Conservation (phyloP, 2,329 filamentous ascomycete species). For the Aureobasidium musti region DNA sequence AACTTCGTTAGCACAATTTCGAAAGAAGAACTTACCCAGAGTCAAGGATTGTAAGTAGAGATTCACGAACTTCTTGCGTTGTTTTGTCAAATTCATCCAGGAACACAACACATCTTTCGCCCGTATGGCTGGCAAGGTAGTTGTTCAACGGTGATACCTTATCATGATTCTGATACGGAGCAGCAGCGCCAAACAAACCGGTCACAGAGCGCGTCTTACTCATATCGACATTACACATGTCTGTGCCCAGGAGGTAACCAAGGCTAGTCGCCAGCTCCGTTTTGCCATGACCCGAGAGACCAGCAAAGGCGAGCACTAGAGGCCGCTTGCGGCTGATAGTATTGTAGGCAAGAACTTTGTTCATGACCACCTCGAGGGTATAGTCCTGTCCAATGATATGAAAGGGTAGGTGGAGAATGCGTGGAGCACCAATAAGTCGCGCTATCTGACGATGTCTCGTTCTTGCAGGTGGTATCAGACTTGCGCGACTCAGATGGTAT, state of each 20-base stretch:
- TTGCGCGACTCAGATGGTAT: neutral
- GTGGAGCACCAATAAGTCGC: neutral
- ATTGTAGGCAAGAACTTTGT: neutral
- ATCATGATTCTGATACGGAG: slow-evolving; percentile 30
- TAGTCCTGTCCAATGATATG: neutral
- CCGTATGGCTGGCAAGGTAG: slow-evolving; percentile 47
- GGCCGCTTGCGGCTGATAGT: neutral
- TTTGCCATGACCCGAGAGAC: slow-evolving; percentile 54
- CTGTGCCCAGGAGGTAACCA: slow-evolving; percentile 47
- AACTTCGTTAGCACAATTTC: no score
- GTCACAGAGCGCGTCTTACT: neutral
- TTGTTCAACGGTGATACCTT: slow-evolving; percentile 52
- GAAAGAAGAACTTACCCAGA: slow-evolving; percentile 45
- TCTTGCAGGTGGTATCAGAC: neutral
- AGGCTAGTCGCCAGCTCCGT: slow-evolving; percentile 51
- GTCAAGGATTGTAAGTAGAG: slow-evolving; percentile 51
- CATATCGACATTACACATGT: slow-evolving; percentile 34
- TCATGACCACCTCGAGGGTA: neutral
- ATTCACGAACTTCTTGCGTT: slow-evolving; percentile 44
- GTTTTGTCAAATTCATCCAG: slow-evolving; percentile 58
- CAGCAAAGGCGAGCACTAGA: slow-evolving; percentile 46
- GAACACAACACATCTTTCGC: slow-evolving; percentile 49
- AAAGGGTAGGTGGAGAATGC: neutral
- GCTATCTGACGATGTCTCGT: neutral
- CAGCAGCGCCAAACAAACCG: neutral